A percentile compares a stretch with the other conserved stretches of the same genome.
These are phyloP conservation scores for Fusarium sp. DNA, from an alignment of 2,329 filamentous ascomycete species.

Conservation along the genomic window DNA sequence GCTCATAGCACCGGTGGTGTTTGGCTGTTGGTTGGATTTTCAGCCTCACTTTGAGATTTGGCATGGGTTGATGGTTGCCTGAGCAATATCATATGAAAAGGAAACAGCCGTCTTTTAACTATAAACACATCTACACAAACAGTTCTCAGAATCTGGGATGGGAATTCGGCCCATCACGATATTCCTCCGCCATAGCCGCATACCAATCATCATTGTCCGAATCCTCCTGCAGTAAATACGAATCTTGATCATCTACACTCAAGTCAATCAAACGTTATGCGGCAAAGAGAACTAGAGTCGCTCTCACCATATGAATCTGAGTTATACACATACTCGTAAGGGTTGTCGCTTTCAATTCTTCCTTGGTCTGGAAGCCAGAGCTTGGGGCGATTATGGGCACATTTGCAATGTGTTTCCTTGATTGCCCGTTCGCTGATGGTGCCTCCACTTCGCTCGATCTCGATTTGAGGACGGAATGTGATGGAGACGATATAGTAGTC, in stretches of 20 bases:
- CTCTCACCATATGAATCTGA: background rate
- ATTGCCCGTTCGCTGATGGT: conserved; percentile 17
- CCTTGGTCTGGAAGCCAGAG: conserved; percentile 4
- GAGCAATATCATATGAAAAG: rapidly evolving
- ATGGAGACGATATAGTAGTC: conserved; percentile 58
- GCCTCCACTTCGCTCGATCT: conserved; percentile 36
- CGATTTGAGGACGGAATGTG: conserved; percentile 45
- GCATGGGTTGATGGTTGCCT: background rate
- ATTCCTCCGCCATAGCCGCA: background rate
- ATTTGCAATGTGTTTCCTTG: background rate
- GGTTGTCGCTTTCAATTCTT: background rate
- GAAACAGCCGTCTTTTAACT: rapidly evolving
- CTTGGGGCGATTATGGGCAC: background rate
- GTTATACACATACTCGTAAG: background rate
- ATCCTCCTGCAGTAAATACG: background rate
- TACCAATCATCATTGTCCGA: background rate
- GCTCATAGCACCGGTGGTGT: background rate
- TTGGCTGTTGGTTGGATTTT: background rate
- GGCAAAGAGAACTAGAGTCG: background rate
- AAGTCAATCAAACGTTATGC: background rate
- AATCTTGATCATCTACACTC: background rate
- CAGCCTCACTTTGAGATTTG: background rate
- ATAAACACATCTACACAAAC: background rate
- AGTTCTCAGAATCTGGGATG: too few species aligned
- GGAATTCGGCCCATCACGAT: background rate